Evolutionary conservation across 2,329 filamentous ascomycete genomes (phyloP).

Genomic region (Beauveria varroae): DNA sequence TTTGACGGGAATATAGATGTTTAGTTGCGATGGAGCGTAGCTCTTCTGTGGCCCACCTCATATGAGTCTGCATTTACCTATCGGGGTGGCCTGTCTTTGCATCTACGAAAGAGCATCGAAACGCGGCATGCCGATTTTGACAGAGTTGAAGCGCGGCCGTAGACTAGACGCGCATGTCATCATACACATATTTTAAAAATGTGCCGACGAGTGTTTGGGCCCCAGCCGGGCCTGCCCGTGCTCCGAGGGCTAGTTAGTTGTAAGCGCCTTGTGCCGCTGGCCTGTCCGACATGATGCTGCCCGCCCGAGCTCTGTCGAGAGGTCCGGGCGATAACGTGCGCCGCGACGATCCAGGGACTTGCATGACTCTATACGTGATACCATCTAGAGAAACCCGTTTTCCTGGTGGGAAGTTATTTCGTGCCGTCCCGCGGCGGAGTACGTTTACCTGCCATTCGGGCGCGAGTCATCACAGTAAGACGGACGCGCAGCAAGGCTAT

Average conservation of each 20-base stretch:
- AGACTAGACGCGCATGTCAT: neutral
- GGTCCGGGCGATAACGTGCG: neutral
- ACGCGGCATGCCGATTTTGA: neutral
- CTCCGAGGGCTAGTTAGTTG: neutral
- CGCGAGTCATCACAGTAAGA: neutral
- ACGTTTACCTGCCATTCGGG: neutral
- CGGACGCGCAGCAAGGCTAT: neutral
- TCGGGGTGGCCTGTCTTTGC: neutral
- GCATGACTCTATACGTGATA: neutral
- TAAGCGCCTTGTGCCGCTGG: conserved; percentile 2
- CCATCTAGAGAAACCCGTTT: neutral
- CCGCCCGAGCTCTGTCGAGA: neutral
- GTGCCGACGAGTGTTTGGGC: neutral
- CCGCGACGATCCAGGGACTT: neutral
- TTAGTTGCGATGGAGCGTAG: too few species aligned
- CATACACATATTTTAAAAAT: neutral
- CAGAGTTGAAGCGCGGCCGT: too few species aligned
- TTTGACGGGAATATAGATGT: too few species aligned
- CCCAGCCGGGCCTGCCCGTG: neutral
- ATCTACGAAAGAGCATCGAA: neutral
- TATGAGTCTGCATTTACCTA: neutral
- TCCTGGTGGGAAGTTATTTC: neutral
- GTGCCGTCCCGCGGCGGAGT: neutral
- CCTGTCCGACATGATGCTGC: conserved; percentile 1
- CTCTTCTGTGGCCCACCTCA: neutral